Evolutionary conservation across 2,329 filamentous ascomycete species (phyloP), one percentile per base, ranked within the genome.

Genomic region (Fusarium tupiense): DNA sequence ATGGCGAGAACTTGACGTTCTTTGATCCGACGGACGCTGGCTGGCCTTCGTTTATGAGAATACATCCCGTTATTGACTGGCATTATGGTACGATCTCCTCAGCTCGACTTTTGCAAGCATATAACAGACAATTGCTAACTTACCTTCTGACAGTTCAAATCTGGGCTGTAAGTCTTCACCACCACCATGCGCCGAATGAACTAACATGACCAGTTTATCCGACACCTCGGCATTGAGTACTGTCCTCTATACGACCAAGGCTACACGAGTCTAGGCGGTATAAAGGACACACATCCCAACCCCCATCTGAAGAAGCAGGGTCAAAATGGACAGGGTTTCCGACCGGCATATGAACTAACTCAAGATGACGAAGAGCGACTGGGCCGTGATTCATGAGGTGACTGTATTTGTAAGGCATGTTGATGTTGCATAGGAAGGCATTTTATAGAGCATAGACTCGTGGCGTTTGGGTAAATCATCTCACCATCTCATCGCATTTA

Each of bases 41-140:
- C 5, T 99, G 96, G 96, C 96, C 96, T 41, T 85, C 88, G 49
- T 98, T 98, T 79, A 95, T 98, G 91, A 90, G 96, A 67, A 88
- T 98, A 69, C 95, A 99, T 83, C 96, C 96, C 0, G 93, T 99
- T 16, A 95, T 99, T 80, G 96, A 99, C 83, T 99, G 96, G 96
- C 94, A 96, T 82, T 98, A 73, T 69, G 80, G 72, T 74, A 71
- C 12, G 70, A 24, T 31, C 3, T 12, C 31, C 33, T 17, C 24
- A 6, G 19, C 26, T 22, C 26, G 16, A 14, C 6, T 16, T 10
- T 20, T 22, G 5, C 8, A 5, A 14, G 4, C 6, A 17, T 37
- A 19, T 1, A 37, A 50, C n/a, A 7, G 29, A 59, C 14, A 26
- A 47, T 14, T 8, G 37, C 72, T 74, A n/a, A 74, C 29, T 11